phyloP scores from a whole-genome alignment of 495 filamentous ascomycete species.

The Xylaria venustula region DNA sequence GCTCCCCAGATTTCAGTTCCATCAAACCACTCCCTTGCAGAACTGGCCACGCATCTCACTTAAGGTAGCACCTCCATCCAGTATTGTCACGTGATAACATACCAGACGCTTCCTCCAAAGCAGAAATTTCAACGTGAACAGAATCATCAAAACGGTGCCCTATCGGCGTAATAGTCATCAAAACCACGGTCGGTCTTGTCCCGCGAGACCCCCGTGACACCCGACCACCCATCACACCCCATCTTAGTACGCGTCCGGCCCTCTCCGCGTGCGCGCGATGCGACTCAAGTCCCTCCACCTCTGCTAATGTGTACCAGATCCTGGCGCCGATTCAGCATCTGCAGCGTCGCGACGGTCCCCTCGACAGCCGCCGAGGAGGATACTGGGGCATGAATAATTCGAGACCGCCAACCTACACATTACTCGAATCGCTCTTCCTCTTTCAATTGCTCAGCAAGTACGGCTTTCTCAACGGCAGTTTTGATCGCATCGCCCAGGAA shows the following conservation, averaged over 20 bases:
- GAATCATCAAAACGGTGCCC: slow-evolving; percentile 22
- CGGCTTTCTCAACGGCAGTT: slow-evolving; percentile 63
- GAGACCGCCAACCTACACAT: slow-evolving; percentile 65
- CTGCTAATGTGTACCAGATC: slow-evolving; percentile 37
- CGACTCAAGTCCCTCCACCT: not conserved
- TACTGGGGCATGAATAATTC: slow-evolving; percentile 54
- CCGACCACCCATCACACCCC: slow-evolving; percentile 10
- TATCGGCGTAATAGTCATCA: slow-evolving; percentile 21
- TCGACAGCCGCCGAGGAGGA: slow-evolving; percentile 56
- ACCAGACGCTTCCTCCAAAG: slow-evolving; percentile 26
- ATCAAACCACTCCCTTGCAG: slow-evolving; percentile 29
- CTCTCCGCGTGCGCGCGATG: not conserved
- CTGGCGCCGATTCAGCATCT: slow-evolving; percentile 52
- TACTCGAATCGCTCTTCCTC: slow-evolving; percentile 83
- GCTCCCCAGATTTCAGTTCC: slow-evolving; percentile 12
- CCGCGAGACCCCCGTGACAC: slow-evolving; percentile 16
- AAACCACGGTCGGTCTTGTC: slow-evolving; percentile 26
- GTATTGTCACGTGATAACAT: slow-evolving; percentile 36
- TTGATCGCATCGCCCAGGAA: slow-evolving; percentile 68
- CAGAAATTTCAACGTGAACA: slow-evolving; percentile 33
- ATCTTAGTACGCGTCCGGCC: slow-evolving; percentile 11
- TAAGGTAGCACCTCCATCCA: slow-evolving; percentile 16
- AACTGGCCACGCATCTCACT: slow-evolving; percentile 23
- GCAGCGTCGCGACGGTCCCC: slow-evolving; percentile 49
- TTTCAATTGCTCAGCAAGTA: slow-evolving; percentile 74